A percentile compares a stretch with the other conserved stretches of the same genome.
These are phyloP conservation scores for Ophiostoma perfectum DNA, from an alignment of 2,329 filamentous ascomycete species.

Conservation along the genomic window DNA sequence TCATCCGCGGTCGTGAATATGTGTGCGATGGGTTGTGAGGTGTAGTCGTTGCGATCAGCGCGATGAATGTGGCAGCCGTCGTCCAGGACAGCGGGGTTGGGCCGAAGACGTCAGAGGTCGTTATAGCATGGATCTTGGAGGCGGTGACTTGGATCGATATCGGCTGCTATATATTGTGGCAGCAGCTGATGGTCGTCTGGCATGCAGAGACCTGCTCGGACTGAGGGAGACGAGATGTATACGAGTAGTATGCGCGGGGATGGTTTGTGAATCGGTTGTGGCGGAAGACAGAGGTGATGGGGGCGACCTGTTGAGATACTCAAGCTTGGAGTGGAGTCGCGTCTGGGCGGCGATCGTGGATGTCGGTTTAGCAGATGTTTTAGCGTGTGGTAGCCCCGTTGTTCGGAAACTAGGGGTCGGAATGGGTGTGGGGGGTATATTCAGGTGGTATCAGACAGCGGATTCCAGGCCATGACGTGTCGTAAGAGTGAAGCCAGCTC, in stretches of 20 bases:
- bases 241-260: not conserved
- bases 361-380: not conserved
- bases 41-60: not conserved
- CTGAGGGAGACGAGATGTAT: not conserved
- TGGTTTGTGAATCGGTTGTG: not conserved
- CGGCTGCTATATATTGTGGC: not conserved
- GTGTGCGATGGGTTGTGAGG: not conserved
- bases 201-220: not conserved
- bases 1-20: not conserved
- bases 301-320: not conserved
- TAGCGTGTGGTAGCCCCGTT: not conserved
- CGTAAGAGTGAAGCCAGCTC: not conserved
- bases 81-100: conserved; percentile 5
- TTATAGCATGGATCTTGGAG: not conserved
- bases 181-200: not conserved
- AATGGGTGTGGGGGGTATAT: not conserved
- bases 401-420: not conserved
- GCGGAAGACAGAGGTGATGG: not conserved
- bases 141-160: not conserved
- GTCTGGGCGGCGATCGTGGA: conserved; percentile 7
- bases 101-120: not conserved
- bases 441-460: not conserved
- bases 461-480: not conserved
- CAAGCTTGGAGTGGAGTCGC: conserved; percentile 1
- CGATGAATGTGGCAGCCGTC: not conserved